Evolutionary conservation across 2,329 filamentous ascomycete species (phyloP), one percentile per base, ranked within the genome.

Genomic region (Aspergillus oerlinghausenensis): DNA sequence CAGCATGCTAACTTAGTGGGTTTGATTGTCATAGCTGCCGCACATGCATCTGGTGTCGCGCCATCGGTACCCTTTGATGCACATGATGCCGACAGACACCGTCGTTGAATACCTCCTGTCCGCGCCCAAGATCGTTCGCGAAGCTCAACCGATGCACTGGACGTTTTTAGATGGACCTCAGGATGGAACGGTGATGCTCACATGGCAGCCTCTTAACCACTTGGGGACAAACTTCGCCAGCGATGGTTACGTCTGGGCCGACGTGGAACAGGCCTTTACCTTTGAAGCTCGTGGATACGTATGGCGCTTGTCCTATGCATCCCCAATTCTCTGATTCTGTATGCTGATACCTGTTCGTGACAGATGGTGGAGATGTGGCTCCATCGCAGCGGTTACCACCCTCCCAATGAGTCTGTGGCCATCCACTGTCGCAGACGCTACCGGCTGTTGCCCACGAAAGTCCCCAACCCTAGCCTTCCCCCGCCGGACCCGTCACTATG

Each of bases 211-310:
- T 2, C 79, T 88, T 52, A 82, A 87, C 65, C 84, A 87, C 56
- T 75, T 89, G 55, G 85, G 84, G 3, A 86, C 83, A 1, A 88
- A 86, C 66, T 96, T 92, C 70, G 87, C 93, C 8, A 96, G 89
- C 38, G 93, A 99, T 77, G 94, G 94, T 49, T 95, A 92, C 72
- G 81, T 97, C 19, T 99, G 92, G 92, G 87, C 87, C 17, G 89
- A 92, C 64, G 83, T 85, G 5, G 93, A 99, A 76, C 82, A 87
- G 53, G 84, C 84, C 47, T 93, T 87, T 64, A 86, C 87, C 61
- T 86, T 92, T 60, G 88, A 95, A 58, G 83, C 87, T 60, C 78
- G 80, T 60, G 87, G 87, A 63, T 88, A 87, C 72, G 85, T 87
- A 80, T 66, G 81, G 19, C 42, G 42, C 43, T 47, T 21, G 11